A percentile compares a stretch with the other conserved stretches of the same genome.
Evolutionary conservation across 495 filamentous ascomycete species (phyloP).

Genomic region (Glonium stellatum): DNA sequence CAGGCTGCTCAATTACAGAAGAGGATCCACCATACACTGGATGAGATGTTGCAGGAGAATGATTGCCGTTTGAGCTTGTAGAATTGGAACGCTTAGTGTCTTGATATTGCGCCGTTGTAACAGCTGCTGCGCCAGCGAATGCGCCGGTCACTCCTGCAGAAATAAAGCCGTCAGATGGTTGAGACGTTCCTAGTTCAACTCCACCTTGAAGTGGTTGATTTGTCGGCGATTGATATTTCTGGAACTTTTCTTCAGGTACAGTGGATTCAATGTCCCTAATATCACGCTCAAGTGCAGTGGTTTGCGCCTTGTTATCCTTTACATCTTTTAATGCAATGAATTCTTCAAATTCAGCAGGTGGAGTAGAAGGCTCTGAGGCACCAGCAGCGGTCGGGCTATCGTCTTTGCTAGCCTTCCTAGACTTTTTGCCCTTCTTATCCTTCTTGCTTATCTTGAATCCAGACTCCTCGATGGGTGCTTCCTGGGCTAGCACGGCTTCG

Average conservation of each 20-base stretch:
- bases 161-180: not conserved
- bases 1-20: not conserved
- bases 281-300: conserved; percentile 7
- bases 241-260: conserved; percentile 1
- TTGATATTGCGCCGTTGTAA: conserved; percentile 17
- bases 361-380: not conserved
- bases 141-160: conserved; percentile 2
- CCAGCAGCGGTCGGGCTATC: not conserved
- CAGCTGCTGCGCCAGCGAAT: conserved; percentile 11
- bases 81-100: conserved; percentile 11
- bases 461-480: conserved; percentile 9
- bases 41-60: conserved; percentile 5
- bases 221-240: not conserved
- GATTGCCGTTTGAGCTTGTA: conserved; percentile 5
- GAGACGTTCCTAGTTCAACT: conserved; percentile 5
- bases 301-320: not conserved
- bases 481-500: not conserved
- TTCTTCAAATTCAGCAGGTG: not conserved
- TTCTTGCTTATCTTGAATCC: conserved; percentile 22
- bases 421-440: conserved; percentile 20
- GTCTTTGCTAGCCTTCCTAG: conserved; percentile 12
- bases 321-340: not conserved
- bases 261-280: conserved; percentile 17
- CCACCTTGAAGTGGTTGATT: conserved; percentile 3
- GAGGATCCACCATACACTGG: not conserved